A percentile compares a stretch with the other conserved stretches of the same genome.
These are phyloP conservation scores for Boletellus emodensis DNA, from an alignment of 768 basidiomycete species.

Conservation along the genomic window DNA sequence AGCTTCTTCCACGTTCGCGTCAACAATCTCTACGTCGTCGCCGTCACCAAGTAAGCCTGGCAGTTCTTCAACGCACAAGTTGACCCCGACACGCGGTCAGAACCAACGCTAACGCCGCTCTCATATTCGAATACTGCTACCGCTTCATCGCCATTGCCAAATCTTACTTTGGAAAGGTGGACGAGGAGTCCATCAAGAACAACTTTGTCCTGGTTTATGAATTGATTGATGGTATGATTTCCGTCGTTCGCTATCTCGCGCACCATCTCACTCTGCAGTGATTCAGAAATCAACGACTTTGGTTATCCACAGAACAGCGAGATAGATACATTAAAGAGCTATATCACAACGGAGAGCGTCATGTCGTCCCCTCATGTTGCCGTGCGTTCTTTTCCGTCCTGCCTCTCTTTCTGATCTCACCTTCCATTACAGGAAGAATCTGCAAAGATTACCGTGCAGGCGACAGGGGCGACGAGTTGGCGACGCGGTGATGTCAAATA, in stretches of 20 bases:
- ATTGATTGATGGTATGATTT: slow-evolving; percentile 78
- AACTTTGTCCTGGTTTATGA: slow-evolving; percentile 99
- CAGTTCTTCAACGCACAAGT: neutral
- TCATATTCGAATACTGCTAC: slow-evolving; percentile 98
- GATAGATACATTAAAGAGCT: slow-evolving; percentile 94
- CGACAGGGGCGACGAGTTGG: slow-evolving; percentile 97
- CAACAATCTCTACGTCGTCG: slow-evolving; percentile 93
- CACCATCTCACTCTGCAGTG: slow-evolving; percentile 2
- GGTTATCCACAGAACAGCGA: slow-evolving; percentile 99
- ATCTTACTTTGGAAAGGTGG: slow-evolving; percentile 97
- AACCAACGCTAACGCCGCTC: slow-evolving; percentile 94
- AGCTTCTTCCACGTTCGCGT: slow-evolving; percentile 98
- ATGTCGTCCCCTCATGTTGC: slow-evolving; percentile 81
- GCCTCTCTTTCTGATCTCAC: slow-evolving; percentile 1
- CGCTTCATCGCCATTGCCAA: slow-evolving; percentile 92
- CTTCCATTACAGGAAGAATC: slow-evolving; percentile 74
- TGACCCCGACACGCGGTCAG: slow-evolving; percentile 37
- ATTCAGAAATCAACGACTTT: slow-evolving; percentile 92
- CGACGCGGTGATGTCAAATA: slow-evolving; percentile 94
- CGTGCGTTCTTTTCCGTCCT: slow-evolving; percentile 39
- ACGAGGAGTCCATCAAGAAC: slow-evolving; percentile 98
- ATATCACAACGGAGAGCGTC: slow-evolving; percentile 97
- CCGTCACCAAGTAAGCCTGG: slow-evolving; percentile 84
- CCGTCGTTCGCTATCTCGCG: slow-evolving; percentile 8
- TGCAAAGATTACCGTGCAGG: slow-evolving; percentile 94